Conservation (phyloP, 257 asterid species). For the Agastache rugosa region DNA sequence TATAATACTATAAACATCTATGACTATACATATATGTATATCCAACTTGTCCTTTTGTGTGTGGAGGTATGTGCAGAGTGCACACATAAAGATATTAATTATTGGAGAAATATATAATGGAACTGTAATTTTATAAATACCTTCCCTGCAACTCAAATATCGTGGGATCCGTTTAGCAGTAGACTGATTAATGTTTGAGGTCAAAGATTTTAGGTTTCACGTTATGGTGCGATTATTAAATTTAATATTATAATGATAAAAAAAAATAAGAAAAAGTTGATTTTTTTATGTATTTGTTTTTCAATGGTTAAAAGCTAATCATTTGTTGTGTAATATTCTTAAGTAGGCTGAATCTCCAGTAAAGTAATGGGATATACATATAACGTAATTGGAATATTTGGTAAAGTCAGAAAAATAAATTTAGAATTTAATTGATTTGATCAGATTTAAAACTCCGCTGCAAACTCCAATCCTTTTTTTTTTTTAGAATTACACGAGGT, state of each 20-base stretch:
- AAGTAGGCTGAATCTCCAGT: not conserved
- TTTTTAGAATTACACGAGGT: too few relatives aligned
- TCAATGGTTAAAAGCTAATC: slow-evolving; percentile 20
- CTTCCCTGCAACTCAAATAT: not conserved
- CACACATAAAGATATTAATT: not conserved
- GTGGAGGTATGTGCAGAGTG: slow-evolving; percentile 14
- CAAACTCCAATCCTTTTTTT: too few relatives aligned
- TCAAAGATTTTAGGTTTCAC: too few relatives aligned
- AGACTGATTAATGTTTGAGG: too few relatives aligned
- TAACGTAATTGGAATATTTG: not conserved
- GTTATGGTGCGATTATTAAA: too few relatives aligned
- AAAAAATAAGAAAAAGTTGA: not conserved
- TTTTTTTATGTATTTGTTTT: not conserved
- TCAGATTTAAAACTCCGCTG: too few relatives aligned
- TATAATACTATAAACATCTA: not conserved
- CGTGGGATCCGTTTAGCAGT: too few relatives aligned
- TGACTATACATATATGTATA: not conserved
- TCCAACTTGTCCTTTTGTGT: slow-evolving; percentile 24
- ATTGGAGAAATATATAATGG: not conserved
- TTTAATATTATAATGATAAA: too few relatives aligned
- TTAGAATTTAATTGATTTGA: too few relatives aligned
- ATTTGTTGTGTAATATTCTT: not conserved
- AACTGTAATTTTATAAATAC: not conserved
- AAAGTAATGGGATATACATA: not conserved
- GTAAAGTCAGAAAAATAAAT: too few relatives aligned